Base-by-base conservation (phyloP, 108 stramenopile species). In the Skeletonema grethae region DNA sequence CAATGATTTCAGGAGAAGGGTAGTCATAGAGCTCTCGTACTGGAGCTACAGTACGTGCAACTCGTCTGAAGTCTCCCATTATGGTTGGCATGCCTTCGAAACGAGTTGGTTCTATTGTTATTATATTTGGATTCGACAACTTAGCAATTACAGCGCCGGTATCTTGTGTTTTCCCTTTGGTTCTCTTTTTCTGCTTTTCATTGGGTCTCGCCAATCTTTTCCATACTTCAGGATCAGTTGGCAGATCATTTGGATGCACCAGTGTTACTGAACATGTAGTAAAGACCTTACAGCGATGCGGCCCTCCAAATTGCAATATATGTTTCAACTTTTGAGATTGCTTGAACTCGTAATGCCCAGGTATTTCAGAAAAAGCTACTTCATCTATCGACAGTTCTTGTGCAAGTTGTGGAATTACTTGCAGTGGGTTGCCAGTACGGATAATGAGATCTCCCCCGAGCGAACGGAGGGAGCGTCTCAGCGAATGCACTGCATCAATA, bases 11-110 rank as follows among this genome's bases (percentile, higher is more conserved):
- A 4, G 45, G 15, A 59, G 45, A 50, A 4, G 85, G 79, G 34
- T 63, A 9, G 22, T 39, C 55, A 32, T 83, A 58, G 29, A 75
- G 38, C 20, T 77, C 45, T 67, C 86, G 77, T 9, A 82, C 72
- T 9, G 48, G 16, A 7, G 85, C 62, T 0, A 22, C 43, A 20
- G 76, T 64, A 24, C 85, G 68, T 36, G 84, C 87, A 29, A 76
- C 87, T 24, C 82, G 56, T 59, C 90, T 78, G 63, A 85, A 88
- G 53, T 88, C 87, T 10, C 90, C 90, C 90, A 90, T 90, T 24
- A 88, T 86, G 16, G 62, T 67, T 30, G 80, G 80, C 72, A 87
- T 85, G 45, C 86, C 85, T 5, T 59, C 30, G 56, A 81, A 87
- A 57, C 86, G 67, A 41, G 67, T 10, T 5, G 63, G 59, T 5